These are phyloP conservation scores for Pyricularia sp. DNA, from an alignment of 2,329 filamentous ascomycete species.

Conservation along the genomic window DNA sequence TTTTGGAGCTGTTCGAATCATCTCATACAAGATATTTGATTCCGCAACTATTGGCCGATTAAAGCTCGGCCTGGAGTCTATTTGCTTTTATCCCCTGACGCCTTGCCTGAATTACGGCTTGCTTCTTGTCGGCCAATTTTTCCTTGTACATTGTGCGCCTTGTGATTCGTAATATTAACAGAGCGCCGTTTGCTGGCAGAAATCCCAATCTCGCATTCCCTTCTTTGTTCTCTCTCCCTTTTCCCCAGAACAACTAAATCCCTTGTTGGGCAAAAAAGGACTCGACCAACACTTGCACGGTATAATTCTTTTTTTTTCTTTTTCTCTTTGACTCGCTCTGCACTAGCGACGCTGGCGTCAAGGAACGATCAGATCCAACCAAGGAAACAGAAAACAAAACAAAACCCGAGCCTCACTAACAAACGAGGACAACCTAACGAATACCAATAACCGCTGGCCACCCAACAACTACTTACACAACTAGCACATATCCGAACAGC, in stretches of 20 bases:
- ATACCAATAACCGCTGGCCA: background rate
- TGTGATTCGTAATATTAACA: background rate
- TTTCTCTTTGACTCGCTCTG: background rate
- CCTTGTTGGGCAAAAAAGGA: background rate
- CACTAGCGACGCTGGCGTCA: background rate
- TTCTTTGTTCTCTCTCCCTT: background rate
- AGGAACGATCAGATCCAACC: background rate
- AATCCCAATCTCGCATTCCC: background rate
- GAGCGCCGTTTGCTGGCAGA: background rate
- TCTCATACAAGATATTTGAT: background rate
- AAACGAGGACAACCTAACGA: background rate
- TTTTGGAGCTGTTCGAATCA: background rate
- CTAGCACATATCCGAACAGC: background rate
- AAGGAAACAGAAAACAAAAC: background rate
- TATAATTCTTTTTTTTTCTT: background rate
- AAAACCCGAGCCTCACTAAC: background rate
- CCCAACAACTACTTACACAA: background rate
- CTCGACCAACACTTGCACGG: background rate
- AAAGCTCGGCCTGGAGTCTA: background rate
- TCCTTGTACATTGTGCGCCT: background rate
- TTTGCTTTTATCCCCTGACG: background rate
- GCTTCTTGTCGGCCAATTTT: background rate
- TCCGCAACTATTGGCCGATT: background rate
- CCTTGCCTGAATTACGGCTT: background rate
- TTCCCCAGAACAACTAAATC: background rate